phyloP scores from a whole-genome alignment of 495 filamentous ascomycete species.

The Penicillium subrubescens region DNA sequence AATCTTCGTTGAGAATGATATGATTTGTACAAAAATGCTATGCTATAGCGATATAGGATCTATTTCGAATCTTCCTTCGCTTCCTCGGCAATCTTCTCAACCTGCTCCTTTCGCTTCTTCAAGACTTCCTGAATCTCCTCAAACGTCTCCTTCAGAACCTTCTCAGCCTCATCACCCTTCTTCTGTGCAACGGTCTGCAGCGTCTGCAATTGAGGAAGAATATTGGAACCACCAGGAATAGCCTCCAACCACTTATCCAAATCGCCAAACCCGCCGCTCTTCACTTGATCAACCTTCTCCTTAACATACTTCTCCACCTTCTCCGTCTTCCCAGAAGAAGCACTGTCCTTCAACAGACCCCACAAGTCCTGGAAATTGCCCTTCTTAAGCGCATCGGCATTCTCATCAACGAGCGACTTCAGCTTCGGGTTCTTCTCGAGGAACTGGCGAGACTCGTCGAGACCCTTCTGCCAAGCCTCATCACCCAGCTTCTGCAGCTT shows the following conservation, averaged over 20 bases:
- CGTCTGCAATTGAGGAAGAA: constrained; percentile 57
- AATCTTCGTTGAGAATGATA: not conserved
- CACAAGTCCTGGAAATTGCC: constrained; percentile 58
- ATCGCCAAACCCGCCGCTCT: constrained; percentile 39
- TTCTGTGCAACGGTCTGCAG: constrained; percentile 56
- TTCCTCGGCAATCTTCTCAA: constrained; percentile 44
- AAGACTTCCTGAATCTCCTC: constrained; percentile 51
- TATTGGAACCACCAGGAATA: constrained; percentile 55
- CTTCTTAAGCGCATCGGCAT: constrained; percentile 59
- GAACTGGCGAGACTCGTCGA: constrained; percentile 61
- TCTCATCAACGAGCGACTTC: constrained; percentile 64
- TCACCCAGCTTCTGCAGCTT: constrained; percentile 63
- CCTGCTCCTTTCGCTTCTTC: constrained; percentile 45
- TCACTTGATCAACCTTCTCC: constrained; percentile 54
- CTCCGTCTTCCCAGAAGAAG: constrained; percentile 54
- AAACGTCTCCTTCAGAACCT: constrained; percentile 60
- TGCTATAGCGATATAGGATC: not conserved
- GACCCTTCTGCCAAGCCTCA: constrained; percentile 63
- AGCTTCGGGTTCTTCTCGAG: constrained; percentile 68
- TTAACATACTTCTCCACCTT: constrained; percentile 61
- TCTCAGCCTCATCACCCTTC: constrained; percentile 61
- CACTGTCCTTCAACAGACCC: constrained; percentile 54
- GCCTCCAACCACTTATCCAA: constrained; percentile 53
- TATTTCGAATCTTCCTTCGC: constrained; percentile 23
- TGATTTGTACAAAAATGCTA: not conserved